Conservation (phyloP, 306 rosid genomes). For the Acacia crassicarpa region DNA sequence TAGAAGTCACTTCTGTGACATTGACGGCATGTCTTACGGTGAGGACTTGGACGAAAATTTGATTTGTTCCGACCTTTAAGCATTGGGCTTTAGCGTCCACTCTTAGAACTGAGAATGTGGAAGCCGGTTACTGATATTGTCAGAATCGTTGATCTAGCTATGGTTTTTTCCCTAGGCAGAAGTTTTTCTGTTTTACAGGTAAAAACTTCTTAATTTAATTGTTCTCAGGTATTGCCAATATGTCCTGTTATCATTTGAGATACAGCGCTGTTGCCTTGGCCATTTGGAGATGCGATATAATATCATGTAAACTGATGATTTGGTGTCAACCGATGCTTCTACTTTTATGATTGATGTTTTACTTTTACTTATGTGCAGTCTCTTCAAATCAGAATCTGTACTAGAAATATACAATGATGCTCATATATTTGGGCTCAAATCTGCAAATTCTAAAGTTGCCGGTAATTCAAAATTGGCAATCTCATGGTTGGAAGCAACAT, state of each 20-base stretch:
- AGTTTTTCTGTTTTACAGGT: neutral
- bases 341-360: constrained; percentile 28
- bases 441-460: constrained; percentile 62
- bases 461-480: constrained; percentile 81
- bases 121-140: neutral
- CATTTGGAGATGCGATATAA: neutral
- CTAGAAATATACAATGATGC: constrained; percentile 79
- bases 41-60: neutral
- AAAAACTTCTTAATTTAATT: neutral
- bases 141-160: neutral
- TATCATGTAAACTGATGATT: constrained; percentile 10
- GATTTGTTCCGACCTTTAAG: neutral
- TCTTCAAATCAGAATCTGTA: constrained; percentile 72
- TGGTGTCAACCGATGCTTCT: constrained; percentile 29
- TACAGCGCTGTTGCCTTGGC: constrained; percentile 1
- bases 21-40: neutral
- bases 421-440: constrained; percentile 73
- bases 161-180: neutral
- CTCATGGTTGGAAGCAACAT: constrained; percentile 91
- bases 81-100: neutral
- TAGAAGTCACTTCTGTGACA: neutral
- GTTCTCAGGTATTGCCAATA: neutral
- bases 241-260: constrained; percentile 19
- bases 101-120: neutral
- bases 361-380: constrained; percentile 52